phyloP scores from a whole-genome alignment of 495 filamentous ascomycete species.

The Aspergillus avenaceus region DNA sequence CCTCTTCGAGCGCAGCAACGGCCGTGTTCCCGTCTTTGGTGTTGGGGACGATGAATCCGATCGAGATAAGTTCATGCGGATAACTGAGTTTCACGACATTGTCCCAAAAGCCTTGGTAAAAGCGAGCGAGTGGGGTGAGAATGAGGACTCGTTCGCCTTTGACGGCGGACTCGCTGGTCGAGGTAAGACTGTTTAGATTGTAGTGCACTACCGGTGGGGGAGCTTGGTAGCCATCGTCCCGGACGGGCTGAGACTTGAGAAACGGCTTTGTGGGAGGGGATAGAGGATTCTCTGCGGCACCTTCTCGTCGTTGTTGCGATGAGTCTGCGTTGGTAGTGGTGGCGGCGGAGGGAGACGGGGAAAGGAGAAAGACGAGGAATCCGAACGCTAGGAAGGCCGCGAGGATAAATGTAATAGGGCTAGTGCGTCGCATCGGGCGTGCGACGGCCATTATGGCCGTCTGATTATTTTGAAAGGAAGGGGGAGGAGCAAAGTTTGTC shows the following conservation, averaged over 20 bases:
- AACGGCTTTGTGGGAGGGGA: constrained; percentile 85
- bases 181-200: constrained; percentile 88
- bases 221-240: constrained; percentile 50
- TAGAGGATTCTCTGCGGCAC: constrained; percentile 66
- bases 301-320: constrained; percentile 47
- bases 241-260: constrained; percentile 55
- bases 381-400: constrained; percentile 56
- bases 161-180: constrained; percentile 62
- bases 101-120: constrained; percentile 94
- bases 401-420: constrained; percentile 62
- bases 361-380: constrained; percentile 63
- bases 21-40: constrained; percentile 83
- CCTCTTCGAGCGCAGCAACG: constrained; percentile 73
- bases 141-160: constrained; percentile 87
- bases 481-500: background rate
- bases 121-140: constrained; percentile 86
- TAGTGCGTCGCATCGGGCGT: constrained; percentile 61
- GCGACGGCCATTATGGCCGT: constrained; percentile 46
- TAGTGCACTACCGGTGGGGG: constrained; percentile 93
- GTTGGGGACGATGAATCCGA: constrained; percentile 96
- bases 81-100: constrained; percentile 83
- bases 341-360: constrained; percentile 33
- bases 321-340: constrained; percentile 14
- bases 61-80: constrained; percentile 87
- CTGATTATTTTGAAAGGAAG: background rate